Conservation (phyloP, 257 asterid species). For the Forsythia suspensa region DNA sequence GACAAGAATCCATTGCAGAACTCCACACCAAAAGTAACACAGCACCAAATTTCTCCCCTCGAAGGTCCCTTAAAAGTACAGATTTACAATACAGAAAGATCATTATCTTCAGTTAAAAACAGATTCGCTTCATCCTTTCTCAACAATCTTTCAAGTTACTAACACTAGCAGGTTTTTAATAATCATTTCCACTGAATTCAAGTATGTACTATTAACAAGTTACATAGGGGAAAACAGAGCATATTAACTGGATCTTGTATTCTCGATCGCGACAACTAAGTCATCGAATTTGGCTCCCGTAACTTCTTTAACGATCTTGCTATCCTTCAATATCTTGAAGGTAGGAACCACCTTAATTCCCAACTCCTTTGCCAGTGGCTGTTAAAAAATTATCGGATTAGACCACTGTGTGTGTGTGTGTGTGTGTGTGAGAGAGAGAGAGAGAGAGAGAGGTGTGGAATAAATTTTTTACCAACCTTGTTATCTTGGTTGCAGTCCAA, state of each 20-base stretch:
- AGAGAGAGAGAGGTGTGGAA: background rate
- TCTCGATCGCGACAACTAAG: conserved; percentile 62
- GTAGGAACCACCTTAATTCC: conserved; percentile 94
- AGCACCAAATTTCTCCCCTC: background rate
- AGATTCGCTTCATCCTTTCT: background rate
- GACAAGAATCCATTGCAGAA: no score
- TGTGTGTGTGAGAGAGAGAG: background rate
- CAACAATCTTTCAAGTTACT: conserved; percentile 14
- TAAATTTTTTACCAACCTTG: conserved; percentile 41
- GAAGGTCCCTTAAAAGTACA: background rate
- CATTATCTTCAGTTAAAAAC: background rate
- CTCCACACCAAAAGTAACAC: background rate
- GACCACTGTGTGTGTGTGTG: background rate
- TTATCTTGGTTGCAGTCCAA: conserved; percentile 94
- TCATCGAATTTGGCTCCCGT: conserved; percentile 83
- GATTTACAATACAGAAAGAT: background rate
- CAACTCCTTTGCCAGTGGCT: conserved; percentile 84
- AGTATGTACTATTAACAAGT: conserved; percentile 42
- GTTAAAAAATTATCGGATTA: conserved; percentile 25
- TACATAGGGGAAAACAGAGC: conserved; percentile 2
- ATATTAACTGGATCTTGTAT: conserved; percentile 43
- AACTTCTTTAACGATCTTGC: conserved; percentile 73
- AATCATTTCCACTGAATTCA: conserved; percentile 5
- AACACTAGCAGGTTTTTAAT: background rate
- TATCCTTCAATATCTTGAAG: conserved; percentile 73